phyloP scores from a whole-genome alignment of 2,329 filamentous ascomycete species.

The Fonsecaea nubica region DNA sequence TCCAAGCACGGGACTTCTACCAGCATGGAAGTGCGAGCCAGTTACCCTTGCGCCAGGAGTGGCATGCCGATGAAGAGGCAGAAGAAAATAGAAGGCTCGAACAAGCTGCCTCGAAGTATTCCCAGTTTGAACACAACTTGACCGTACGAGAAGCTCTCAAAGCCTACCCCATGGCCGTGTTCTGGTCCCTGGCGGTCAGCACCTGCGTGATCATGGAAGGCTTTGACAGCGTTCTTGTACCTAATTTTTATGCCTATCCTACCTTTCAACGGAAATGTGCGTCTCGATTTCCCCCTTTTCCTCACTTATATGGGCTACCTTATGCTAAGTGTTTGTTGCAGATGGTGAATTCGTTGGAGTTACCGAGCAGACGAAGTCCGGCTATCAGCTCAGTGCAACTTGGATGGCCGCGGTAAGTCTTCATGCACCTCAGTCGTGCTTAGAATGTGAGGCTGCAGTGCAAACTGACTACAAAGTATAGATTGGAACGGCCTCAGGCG shows the following conservation, averaged over 20 bases:
- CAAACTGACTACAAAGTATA: no score
- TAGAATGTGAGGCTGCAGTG: background rate
- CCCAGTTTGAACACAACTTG: constrained; percentile 32
- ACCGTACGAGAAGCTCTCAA: constrained; percentile 36
- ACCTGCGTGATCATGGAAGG: constrained; percentile 60
- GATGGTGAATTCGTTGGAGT: constrained; percentile 35
- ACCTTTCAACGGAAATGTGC: constrained; percentile 45
- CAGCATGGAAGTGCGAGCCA: constrained; percentile 7
- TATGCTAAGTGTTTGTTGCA: constrained; percentile 4
- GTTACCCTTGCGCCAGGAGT: background rate
- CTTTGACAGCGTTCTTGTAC: constrained; percentile 38
- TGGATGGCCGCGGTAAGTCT: constrained; percentile 30
- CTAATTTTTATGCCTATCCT: constrained; percentile 43
- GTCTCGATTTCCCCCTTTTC: constrained; percentile 18
- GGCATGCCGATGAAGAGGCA: background rate
- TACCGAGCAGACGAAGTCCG: constrained; percentile 30
- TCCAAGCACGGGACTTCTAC: constrained; percentile 10
- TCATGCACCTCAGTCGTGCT: constrained; percentile 46
- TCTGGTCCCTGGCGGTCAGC: constrained; percentile 52
- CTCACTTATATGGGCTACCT: background rate
- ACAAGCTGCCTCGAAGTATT: constrained; percentile 14
- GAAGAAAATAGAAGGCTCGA: constrained; percentile 10
- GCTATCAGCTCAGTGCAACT: constrained; percentile 44
- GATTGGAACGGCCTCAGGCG: constrained; percentile 29
- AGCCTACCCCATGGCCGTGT: constrained; percentile 42